These are phyloP conservation scores for Apiospora arundinis DNA, from an alignment of 2,329 filamentous ascomycete genomes.

Conservation along the genomic window DNA sequence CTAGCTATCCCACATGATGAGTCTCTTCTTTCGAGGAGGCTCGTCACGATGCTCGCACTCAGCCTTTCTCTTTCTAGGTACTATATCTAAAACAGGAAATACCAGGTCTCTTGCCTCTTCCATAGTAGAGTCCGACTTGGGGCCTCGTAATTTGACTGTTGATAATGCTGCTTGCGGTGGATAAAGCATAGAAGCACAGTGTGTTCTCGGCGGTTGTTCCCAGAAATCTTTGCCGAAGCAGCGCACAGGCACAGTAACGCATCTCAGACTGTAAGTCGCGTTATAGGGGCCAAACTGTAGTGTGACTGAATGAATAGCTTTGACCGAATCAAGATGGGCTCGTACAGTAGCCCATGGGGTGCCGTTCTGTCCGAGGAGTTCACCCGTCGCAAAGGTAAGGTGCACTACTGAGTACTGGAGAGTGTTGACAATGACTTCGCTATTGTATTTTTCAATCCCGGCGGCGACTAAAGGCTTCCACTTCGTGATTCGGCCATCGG, in stretches of 20 bases:
- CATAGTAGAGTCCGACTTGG: not conserved
- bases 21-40: not conserved
- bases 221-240: not conserved
- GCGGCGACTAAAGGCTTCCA: not conserved
- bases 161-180: not conserved
- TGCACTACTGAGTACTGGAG: not conserved
- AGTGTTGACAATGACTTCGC: not conserved
- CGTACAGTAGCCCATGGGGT: not conserved
- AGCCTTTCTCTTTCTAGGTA: not conserved
- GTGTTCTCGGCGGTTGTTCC: not conserved
- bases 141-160: not conserved
- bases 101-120: not conserved
- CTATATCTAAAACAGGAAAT: not conserved
- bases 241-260: not conserved
- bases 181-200: not conserved
- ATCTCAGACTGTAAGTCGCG: not conserved
- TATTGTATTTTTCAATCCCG: not conserved
- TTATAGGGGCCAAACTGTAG: not conserved
- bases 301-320: not conserved
- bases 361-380: not conserved
- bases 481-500: slow-evolving; percentile 4
- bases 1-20: not conserved
- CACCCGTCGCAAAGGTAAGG: not conserved
- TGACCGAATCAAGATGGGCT: not conserved
- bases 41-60: not conserved